Evolutionary conservation across 495 filamentous ascomycete genomes (phyloP).

Genomic region (Viridothelium virens): DNA sequence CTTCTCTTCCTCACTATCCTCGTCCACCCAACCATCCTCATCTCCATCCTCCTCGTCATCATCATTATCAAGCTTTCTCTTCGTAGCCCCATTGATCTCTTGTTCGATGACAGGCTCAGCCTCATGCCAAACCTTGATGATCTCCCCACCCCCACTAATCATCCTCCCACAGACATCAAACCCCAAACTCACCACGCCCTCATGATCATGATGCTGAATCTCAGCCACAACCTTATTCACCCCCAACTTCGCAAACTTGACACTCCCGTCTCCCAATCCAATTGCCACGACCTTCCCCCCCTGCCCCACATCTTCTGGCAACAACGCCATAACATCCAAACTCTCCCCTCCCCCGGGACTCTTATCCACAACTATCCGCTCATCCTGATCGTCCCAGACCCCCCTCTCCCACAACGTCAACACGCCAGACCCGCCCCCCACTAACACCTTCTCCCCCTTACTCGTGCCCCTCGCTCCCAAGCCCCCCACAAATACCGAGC

Average conservation of each 20-base stretch:
- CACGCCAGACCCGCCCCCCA: slow-evolving; percentile 72
- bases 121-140: slow-evolving; percentile 80
- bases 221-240: slow-evolving; percentile 51
- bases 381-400: slow-evolving; percentile 88
- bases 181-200: slow-evolving; percentile 66
- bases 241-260: slow-evolving; percentile 51
- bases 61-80: slow-evolving; percentile 26
- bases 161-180: slow-evolving; percentile 78
- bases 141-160: slow-evolving; percentile 75
- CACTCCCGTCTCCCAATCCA: slow-evolving; percentile 64
- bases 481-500: slow-evolving; percentile 62
- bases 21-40: slow-evolving; percentile 40
- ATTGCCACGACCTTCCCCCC: slow-evolving; percentile 63
- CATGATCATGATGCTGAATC: slow-evolving; percentile 72
- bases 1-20: slow-evolving; percentile 34
- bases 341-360: slow-evolving; percentile 53
- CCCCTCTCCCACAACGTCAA: slow-evolving; percentile 90
- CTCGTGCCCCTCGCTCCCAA: slow-evolving; percentile 52
- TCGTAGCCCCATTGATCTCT: not conserved
- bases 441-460: slow-evolving; percentile 66
- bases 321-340: slow-evolving; percentile 59
- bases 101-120: slow-evolving; percentile 37
- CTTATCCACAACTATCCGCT: slow-evolving; percentile 65
- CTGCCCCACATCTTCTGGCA: slow-evolving; percentile 54
- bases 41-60: slow-evolving; percentile 37